phyloP scores from a whole-genome alignment of 768 basidiomycete genomes.

The Psilocybe azurescens region DNA sequence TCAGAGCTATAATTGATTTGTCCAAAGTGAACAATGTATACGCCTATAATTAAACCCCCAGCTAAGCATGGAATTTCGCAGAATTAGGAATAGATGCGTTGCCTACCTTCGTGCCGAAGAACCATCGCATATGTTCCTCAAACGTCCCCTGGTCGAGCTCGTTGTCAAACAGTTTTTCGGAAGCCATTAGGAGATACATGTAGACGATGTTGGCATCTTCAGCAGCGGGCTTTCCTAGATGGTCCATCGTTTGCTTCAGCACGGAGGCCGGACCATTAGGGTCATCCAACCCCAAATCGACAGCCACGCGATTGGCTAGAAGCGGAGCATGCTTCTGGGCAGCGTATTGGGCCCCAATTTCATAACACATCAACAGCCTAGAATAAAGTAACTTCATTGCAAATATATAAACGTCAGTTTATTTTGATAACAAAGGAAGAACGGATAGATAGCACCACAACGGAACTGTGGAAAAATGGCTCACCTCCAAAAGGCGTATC shows the following conservation, averaged over 20 bases:
- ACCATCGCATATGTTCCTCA: slow-evolving; percentile 95
- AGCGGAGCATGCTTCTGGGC: slow-evolving; percentile 67
- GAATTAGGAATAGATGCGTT: slow-evolving; percentile 9
- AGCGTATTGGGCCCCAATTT: slow-evolving; percentile 74
- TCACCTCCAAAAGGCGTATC: slow-evolving; percentile 85
- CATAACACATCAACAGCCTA: slow-evolving; percentile 85
- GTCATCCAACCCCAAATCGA: slow-evolving; percentile 86
- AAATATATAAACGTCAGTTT: slow-evolving; percentile 42
- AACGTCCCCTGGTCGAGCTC: slow-evolving; percentile 93
- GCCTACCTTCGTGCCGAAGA: slow-evolving; percentile 85
- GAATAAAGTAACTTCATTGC: slow-evolving; percentile 79
- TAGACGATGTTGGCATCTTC: slow-evolving; percentile 76
- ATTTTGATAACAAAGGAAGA: slow-evolving; percentile 8
- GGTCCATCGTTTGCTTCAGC: slow-evolving; percentile 69
- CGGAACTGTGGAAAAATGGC: slow-evolving; percentile 17
- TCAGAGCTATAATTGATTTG: slow-evolving; percentile 84
- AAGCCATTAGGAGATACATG: slow-evolving; percentile 85
- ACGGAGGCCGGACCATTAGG: slow-evolving; percentile 75
- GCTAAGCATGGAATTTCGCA: slow-evolving; percentile 19
- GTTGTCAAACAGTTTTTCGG: slow-evolving; percentile 92
- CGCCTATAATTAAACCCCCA: slow-evolving; percentile 56
- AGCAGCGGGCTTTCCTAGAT: slow-evolving; percentile 53
- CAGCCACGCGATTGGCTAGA: slow-evolving; percentile 80
- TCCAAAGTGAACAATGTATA: slow-evolving; percentile 94
- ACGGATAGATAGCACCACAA: not conserved